phyloP scores from a whole-genome alignment of 345 rosid species.

The sweet orange (Citrus sinensis) region DVS_A1.0 CM039167.1:29074001-29074500 shows the following conservation, averaged over 20 bases:
- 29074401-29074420: conserved; percentile 80
- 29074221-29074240: conserved; percentile 70
- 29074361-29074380: conserved; percentile 55
- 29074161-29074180: neutral
- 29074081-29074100: too few species aligned
- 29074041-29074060: too few species aligned
- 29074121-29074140: neutral
- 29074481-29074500: conserved; percentile 62
- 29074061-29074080: too few species aligned
- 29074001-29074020: too few species aligned
- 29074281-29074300: conserved; percentile 79
- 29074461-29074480: conserved; percentile 49
- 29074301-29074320: conserved; percentile 73
- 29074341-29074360: conserved; percentile 55
- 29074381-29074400: conserved; percentile 60
- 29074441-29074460: conserved; percentile 58
- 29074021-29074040: too few species aligned
- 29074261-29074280: conserved; percentile 61
- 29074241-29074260: conserved; percentile 60
- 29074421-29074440: conserved; percentile 64
- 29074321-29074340: conserved; percentile 72
- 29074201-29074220: conserved; percentile 44
- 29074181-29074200: neutral
- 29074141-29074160: neutral
- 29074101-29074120: neutral